Evolutionary conservation across 2,329 filamentous ascomycete species (phyloP).

Genomic region (Fusarium palustre): DNA sequence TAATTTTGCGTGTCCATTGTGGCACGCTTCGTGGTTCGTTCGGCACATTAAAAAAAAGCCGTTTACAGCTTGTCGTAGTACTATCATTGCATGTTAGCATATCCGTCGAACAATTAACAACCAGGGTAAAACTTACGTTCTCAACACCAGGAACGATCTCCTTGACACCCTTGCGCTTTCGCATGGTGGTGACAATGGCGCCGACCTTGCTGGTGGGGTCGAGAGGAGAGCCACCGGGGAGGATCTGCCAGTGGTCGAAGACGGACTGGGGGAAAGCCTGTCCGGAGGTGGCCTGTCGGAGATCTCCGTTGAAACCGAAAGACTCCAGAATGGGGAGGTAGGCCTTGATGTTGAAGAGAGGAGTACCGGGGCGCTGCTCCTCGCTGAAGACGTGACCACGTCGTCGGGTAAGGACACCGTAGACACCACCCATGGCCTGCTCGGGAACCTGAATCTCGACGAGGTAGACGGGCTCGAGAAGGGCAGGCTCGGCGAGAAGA

Average conservation of each 20-base stretch:
- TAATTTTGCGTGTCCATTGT: conserved; percentile 57
- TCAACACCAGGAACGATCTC: conserved; percentile 89
- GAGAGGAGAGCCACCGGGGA: conserved; percentile 92
- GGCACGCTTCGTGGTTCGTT: conserved; percentile 61
- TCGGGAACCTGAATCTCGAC: conserved; percentile 99
- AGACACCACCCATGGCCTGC: conserved; percentile 99
- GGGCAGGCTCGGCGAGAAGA: conserved; percentile 89
- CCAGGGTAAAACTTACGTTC: conserved; percentile 77
- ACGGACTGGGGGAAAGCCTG: conserved; percentile 99
- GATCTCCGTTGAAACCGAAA: conserved; percentile 98
- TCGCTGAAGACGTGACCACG: conserved; percentile 99
- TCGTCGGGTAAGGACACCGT: conserved; percentile 96
- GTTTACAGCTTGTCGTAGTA: conserved; percentile 99
- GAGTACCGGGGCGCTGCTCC: conserved; percentile 97
- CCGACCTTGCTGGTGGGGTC: conserved; percentile 86
- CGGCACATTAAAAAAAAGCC: conserved; percentile 55
- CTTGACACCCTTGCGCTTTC: conserved; percentile 99
- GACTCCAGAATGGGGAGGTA: conserved; percentile 97
- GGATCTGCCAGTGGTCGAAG: conserved; percentile 98
- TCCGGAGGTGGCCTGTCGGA: conserved; percentile 91
- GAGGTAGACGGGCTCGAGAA: conserved; percentile 98
- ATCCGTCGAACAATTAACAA: not conserved
- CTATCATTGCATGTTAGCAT: conserved; percentile 58
- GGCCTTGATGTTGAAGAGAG: conserved; percentile 99
- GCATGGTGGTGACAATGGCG: conserved; percentile 85